Conservation (phyloP, 192 early-diverging fungal genomes). For the Entophlyctis luteolus region DNA sequence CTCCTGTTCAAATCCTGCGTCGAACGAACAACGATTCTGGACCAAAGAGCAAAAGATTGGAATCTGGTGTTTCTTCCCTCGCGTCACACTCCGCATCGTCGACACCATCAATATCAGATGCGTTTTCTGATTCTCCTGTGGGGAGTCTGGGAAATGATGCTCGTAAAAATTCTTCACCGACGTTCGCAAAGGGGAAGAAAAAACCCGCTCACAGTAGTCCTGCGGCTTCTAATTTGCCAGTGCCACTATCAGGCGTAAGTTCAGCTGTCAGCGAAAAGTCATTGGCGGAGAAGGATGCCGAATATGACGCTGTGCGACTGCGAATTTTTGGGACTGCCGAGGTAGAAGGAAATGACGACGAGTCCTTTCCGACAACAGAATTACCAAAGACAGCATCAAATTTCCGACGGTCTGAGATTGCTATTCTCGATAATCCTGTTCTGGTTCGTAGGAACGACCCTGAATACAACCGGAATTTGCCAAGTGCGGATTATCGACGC, state of each 20-base stretch:
- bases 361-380: too few species aligned
- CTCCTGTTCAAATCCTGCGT: background rate
- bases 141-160: too few species aligned
- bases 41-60: too few species aligned
- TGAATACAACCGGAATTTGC: background rate
- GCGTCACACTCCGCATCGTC: too few species aligned
- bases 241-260: background rate
- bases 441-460: slow-evolving; percentile 15
- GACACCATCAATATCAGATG: too few species aligned
- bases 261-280: background rate
- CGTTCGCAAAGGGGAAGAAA: too few species aligned
- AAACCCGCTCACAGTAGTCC: background rate
- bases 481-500: slow-evolving; percentile 4
- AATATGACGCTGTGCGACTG: slow-evolving; percentile 16
- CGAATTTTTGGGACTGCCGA: slow-evolving; percentile 21
- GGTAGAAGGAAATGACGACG: background rate
- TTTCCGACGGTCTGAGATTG: slow-evolving; percentile 4
- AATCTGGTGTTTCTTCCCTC: too few species aligned
- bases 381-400: too few species aligned
- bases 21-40: too few species aligned
- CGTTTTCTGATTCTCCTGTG: too few species aligned
- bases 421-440: slow-evolving; percentile 12
- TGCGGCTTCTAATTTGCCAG: background rate
- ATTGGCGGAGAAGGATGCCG: slow-evolving; percentile 11
- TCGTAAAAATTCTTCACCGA: too few species aligned